phyloP scores from a whole-genome alignment of 495 filamentous ascomycete genomes.

The Hypomontagnella monticulosa region DNA sequence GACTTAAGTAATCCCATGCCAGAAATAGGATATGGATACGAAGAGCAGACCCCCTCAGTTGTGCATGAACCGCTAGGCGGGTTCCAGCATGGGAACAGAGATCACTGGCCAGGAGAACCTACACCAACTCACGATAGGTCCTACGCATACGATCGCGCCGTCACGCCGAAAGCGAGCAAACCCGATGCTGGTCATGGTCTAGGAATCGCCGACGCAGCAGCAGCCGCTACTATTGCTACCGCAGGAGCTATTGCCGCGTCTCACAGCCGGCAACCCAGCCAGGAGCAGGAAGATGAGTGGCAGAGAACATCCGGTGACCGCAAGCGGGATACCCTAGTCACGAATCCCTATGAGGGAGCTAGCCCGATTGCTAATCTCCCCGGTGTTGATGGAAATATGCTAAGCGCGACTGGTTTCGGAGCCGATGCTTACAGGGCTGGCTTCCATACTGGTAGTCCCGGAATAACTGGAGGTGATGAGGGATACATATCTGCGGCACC shows the following conservation, averaged over 20 bases:
- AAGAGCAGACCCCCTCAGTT: constrained; percentile 58
- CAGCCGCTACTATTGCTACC: constrained; percentile 55
- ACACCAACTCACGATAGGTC: constrained; percentile 53
- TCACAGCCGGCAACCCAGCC: constrained; percentile 59
- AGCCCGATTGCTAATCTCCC: constrained; percentile 62
- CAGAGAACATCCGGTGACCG: constrained; percentile 62
- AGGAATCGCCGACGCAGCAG: constrained; percentile 51
- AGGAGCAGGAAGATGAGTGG: constrained; percentile 65
- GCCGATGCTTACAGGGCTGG: constrained; percentile 49
- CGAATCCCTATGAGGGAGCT: constrained; percentile 66
- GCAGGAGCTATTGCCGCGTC: constrained; percentile 53
- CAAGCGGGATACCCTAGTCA: constrained; percentile 66
- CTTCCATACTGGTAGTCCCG: constrained; percentile 61
- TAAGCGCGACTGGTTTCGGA: constrained; percentile 50
- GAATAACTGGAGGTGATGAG: constrained; percentile 72
- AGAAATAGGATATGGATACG: constrained; percentile 70
- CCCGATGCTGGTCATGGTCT: constrained; percentile 42
- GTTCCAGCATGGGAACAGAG: constrained; percentile 40
- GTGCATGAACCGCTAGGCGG: constrained; percentile 49
- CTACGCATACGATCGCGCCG: constrained; percentile 52
- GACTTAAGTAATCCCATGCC: constrained; percentile 70
- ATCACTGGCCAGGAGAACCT: constrained; percentile 50
- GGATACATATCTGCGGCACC: constrained; percentile 89
- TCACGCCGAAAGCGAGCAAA: constrained; percentile 46
- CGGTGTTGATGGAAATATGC: constrained; percentile 58